phyloP scores from a whole-genome alignment of 169 alveolate species.

The Cryptosporidium viatorum region DNA sequence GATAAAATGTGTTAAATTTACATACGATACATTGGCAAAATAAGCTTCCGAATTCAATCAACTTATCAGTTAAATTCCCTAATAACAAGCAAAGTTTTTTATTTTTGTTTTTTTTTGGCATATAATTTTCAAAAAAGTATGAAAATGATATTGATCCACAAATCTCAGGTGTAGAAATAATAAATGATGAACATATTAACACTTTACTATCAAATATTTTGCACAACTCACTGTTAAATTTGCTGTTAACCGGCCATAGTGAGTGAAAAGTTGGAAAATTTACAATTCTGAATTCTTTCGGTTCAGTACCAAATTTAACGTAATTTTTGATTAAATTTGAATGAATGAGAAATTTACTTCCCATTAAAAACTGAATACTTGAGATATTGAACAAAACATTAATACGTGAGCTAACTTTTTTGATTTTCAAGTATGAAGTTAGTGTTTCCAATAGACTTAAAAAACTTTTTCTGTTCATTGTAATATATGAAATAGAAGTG shows the following conservation, averaged over 20 bases:
- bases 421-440: not conserved
- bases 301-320: not conserved
- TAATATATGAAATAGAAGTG: conserved; percentile 5
- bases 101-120: not conserved
- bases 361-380: not conserved
- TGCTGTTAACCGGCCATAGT: conserved; percentile 15
- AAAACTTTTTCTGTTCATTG: not conserved
- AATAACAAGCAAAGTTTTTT: conserved; percentile 1
- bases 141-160: conserved; percentile 27
- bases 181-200: conserved; percentile 5
- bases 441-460: not conserved
- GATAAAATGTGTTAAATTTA: not conserved
- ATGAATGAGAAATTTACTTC: not conserved
- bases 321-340: not conserved
- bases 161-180: conserved; percentile 6
- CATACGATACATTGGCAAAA: conserved; percentile 50
- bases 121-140: conserved; percentile 2
- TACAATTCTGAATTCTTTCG: not conserved
- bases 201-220: not conserved
- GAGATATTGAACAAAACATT: not conserved
- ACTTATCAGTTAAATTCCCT: conserved; percentile 1
- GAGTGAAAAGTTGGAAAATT: not conserved
- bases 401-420: not conserved
- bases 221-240: conserved; percentile 12
- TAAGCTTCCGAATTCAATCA: not conserved